Evolutionary conservation across 1,139 yeast genomes (phyloP).

Genomic region (Yamadazyma diddensiae): DNA sequence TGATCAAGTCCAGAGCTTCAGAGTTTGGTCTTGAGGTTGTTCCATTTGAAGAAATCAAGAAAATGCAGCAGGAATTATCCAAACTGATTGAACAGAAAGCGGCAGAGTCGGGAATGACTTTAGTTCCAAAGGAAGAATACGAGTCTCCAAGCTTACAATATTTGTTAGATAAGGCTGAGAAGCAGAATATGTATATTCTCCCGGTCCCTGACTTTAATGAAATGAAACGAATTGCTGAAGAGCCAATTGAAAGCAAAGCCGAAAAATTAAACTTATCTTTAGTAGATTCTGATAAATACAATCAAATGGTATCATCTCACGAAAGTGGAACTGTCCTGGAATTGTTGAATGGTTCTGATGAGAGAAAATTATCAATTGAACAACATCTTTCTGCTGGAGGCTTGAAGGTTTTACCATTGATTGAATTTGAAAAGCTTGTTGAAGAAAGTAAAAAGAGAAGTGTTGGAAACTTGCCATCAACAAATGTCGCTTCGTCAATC

Average conservation of each 20-base stretch:
- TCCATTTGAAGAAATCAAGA: slow-evolving; percentile 24
- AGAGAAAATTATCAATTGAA: slow-evolving; percentile 3
- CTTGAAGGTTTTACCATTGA: slow-evolving; percentile 5
- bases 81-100: slow-evolving; percentile 20
- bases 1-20: slow-evolving; percentile 25
- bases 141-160: slow-evolving; percentile 23
- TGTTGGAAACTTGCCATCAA: slow-evolving; percentile 6
- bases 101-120: slow-evolving; percentile 23
- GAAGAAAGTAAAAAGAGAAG: slow-evolving; percentile 7
- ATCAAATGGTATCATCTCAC: slow-evolving; percentile 2
- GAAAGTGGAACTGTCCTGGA: slow-evolving; percentile 6
- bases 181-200: slow-evolving; percentile 17
- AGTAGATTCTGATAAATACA: slow-evolving; percentile 8
- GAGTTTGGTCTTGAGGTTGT: slow-evolving; percentile 28
- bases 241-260: slow-evolving; percentile 23
- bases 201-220: slow-evolving; percentile 17
- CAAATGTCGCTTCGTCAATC: slow-evolving; percentile 12
- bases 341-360: slow-evolving; percentile 8
- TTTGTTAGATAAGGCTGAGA: slow-evolving; percentile 19
- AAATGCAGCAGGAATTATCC: slow-evolving; percentile 16
- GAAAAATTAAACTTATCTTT: slow-evolving; percentile 6
- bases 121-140: slow-evolving; percentile 21
- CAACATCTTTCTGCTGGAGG: slow-evolving; percentile 3
- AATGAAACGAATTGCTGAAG: slow-evolving; percentile 12
- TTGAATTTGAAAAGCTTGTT: slow-evolving; percentile 7